phyloP scores from a whole-genome alignment of 75 land plant species.

The Adiantum capillusveneris region DNA sequence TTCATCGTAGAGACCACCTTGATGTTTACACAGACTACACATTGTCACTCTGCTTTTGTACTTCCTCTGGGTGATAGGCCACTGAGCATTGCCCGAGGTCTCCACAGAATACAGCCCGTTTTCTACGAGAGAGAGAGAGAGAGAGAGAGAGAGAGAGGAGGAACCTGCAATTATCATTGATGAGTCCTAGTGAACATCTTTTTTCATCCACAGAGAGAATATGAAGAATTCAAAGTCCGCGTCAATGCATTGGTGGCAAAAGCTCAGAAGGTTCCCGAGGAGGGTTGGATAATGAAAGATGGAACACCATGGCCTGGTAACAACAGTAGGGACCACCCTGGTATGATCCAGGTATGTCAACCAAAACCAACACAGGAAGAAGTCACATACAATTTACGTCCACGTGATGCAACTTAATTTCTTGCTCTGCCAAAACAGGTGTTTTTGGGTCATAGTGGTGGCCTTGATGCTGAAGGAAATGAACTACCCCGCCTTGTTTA shows the following conservation, averaged over 20 bases:
- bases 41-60: too few relatives aligned
- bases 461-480: conserved; percentile 34
- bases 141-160: too few relatives aligned
- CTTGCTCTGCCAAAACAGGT: conserved; percentile 14
- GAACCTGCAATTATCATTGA: not conserved
- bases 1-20: too few relatives aligned
- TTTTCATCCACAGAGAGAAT: conserved; percentile 35
- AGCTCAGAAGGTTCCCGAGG: conserved; percentile 45
- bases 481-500: conserved; percentile 22
- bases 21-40: too few relatives aligned
- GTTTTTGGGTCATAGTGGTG: conserved; percentile 38
- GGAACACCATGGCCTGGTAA: conserved; percentile 59
- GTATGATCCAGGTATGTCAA: conserved; percentile 41
- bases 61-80: too few relatives aligned
- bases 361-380: too few relatives aligned
- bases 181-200: not conserved
- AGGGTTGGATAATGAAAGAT: conserved; percentile 40
- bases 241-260: conserved; percentile 41
- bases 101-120: too few relatives aligned
- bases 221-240: conserved; percentile 48
- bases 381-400: too few relatives aligned
- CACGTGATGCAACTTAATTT: not conserved
- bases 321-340: conserved; percentile 39
- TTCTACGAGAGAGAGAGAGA: too few relatives aligned
- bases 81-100: too few relatives aligned